phyloP scores from a whole-genome alignment of 441 rosid species.

The Populus trichocarpa region DNA sequence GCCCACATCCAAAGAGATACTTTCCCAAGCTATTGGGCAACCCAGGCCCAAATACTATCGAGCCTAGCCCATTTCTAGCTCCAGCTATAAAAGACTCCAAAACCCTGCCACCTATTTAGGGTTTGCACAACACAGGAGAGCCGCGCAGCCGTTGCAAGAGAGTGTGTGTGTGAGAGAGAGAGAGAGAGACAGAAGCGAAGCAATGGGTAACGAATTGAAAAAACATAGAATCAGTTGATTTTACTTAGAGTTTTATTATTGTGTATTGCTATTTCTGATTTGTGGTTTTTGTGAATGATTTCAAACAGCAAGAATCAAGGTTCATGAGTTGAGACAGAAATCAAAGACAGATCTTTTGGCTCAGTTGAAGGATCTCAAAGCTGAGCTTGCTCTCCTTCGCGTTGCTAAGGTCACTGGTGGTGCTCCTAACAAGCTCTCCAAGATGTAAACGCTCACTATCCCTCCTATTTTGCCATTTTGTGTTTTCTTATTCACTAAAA shows the following conservation, averaged over 20 bases:
- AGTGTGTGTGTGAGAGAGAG: neutral
- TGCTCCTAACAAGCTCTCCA: slow-evolving; percentile 80
- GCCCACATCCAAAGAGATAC: neutral
- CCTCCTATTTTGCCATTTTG: neutral
- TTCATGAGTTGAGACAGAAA: slow-evolving; percentile 85
- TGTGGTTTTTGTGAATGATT: neutral
- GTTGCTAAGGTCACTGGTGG: slow-evolving; percentile 89
- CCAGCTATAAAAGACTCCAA: neutral
- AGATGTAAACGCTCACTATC: slow-evolving; percentile 79
- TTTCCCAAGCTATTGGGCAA: neutral
- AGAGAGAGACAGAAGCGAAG: neutral
- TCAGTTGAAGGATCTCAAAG: slow-evolving; percentile 72
- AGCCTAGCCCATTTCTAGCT: neutral
- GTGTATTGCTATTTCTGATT: neutral
- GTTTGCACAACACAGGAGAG: slow-evolving; percentile 7
- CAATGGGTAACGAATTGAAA: neutral
- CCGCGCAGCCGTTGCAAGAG: neutral
- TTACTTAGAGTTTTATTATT: neutral
- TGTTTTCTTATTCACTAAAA: no score
- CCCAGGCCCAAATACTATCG: neutral
- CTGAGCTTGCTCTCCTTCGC: slow-evolving; percentile 83
- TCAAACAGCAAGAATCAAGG: slow-evolving; percentile 82
- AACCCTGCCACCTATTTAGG: slow-evolving; percentile 2
- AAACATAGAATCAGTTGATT: neutral
- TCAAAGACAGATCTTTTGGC: slow-evolving; percentile 66